Evolutionary conservation across 768 basidiomycete species (phyloP).

Genomic region (Lactarius indigo): DNA sequence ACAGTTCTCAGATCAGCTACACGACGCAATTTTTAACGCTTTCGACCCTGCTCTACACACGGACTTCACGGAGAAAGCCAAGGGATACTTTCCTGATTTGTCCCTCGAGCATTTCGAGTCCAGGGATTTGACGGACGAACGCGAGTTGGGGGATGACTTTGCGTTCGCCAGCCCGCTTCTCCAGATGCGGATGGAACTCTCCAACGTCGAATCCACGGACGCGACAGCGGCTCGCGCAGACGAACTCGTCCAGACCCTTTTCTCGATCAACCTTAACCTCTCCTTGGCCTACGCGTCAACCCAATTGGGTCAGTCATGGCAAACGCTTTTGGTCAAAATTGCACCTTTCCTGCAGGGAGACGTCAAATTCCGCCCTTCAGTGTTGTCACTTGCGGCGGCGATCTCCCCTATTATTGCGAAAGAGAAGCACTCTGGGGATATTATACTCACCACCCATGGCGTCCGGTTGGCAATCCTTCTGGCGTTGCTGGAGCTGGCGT

Average conservation of each 20-base stretch:
- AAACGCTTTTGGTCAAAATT: conserved; percentile 60
- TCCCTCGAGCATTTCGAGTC: conserved; percentile 60
- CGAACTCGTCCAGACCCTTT: conserved; percentile 53
- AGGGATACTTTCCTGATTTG: conserved; percentile 54
- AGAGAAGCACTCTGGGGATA: conserved; percentile 73
- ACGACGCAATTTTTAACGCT: conserved; percentile 65
- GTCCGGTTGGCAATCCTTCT: conserved; percentile 71
- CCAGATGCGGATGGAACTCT: conserved; percentile 57
- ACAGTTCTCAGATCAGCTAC: conserved; percentile 59
- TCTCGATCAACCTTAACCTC: conserved; percentile 82
- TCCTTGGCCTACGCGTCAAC: conserved; percentile 80
- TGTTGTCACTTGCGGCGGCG: conserved; percentile 56
- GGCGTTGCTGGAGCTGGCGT: conserved; percentile 72
- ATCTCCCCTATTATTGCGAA: conserved; percentile 63
- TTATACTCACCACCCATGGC: conserved; percentile 80
- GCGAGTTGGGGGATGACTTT: conserved; percentile 79
- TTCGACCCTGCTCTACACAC: conserved; percentile 75
- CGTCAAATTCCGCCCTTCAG: conserved; percentile 47
- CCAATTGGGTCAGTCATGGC: conserved; percentile 74
- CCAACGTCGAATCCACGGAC: conserved; percentile 33
- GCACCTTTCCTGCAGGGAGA: conserved; percentile 64
- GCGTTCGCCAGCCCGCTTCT: conserved; percentile 62
- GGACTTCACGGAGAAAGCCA: conserved; percentile 47
- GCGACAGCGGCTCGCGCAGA: conserved; percentile 45
- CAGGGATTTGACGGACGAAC: conserved; percentile 58